phyloP scores from a whole-genome alignment of 371 early-diverging fungal species.

The Syncephalastrum racemosum region DNA sequence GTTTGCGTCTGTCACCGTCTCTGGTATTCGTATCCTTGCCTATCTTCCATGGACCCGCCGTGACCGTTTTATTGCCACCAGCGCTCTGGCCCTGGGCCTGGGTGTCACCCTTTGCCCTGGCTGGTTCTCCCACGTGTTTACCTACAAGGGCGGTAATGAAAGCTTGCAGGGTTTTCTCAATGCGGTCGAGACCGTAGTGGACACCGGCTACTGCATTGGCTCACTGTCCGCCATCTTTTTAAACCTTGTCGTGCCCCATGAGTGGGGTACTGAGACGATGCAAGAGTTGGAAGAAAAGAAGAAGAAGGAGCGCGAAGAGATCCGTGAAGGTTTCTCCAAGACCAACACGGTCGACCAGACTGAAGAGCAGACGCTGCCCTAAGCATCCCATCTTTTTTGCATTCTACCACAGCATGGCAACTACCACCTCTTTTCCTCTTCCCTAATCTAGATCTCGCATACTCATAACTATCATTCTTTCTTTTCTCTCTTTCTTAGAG shows the following conservation, averaged over 20 bases:
- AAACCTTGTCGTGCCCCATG: constrained; percentile 49
- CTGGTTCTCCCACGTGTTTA: constrained; percentile 61
- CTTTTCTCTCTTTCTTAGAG: no score
- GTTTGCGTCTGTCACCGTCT: constrained; percentile 60
- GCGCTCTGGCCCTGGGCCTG: constrained; percentile 49
- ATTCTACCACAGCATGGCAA: no score
- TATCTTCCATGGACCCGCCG: constrained; percentile 66
- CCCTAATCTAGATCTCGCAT: no score
- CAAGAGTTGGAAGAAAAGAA: constrained; percentile 32
- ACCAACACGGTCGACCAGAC: constrained; percentile 19
- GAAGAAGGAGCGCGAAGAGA: constrained; percentile 26
- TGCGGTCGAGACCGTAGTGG: constrained; percentile 57
- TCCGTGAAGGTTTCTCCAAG: constrained; percentile 36
- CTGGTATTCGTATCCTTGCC: constrained; percentile 65
- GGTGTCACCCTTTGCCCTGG: constrained; percentile 48
- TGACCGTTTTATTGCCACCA: constrained; percentile 61
- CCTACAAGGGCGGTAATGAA: constrained; percentile 49
- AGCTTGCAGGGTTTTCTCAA: constrained; percentile 51
- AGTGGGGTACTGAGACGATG: constrained; percentile 40
- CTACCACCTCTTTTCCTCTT: no score
- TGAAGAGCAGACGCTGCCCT: constrained; percentile 1
- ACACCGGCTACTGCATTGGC: constrained; percentile 56
- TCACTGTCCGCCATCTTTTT: constrained; percentile 53
- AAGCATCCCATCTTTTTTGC: no score
- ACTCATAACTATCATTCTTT: no score